Conservation (phyloP, 345 rosid species). For the Crucihimalaya himalaica region DNA sequence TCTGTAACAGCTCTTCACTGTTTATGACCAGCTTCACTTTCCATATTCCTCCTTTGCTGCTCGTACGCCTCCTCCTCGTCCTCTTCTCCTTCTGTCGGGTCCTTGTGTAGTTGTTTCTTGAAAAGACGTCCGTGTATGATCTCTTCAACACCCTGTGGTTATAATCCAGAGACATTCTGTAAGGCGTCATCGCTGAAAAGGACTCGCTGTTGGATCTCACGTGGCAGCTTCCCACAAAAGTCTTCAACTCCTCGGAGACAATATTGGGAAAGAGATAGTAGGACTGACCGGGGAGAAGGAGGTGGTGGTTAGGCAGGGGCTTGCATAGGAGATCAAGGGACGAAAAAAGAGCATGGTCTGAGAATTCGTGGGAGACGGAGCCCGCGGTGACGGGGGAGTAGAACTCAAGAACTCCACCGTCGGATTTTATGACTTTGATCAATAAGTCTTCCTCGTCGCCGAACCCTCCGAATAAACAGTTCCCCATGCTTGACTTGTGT, state of each 20-base stretch:
- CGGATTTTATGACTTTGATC: constrained; percentile 55
- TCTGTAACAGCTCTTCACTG: constrained; percentile 62
- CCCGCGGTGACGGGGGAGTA: constrained; percentile 59
- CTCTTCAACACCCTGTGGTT: constrained; percentile 60
- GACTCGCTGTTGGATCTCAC: constrained; percentile 70
- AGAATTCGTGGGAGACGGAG: constrained; percentile 54
- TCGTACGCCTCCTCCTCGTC: constrained; percentile 4
- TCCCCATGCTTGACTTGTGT: constrained; percentile 56
- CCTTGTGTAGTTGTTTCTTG: constrained; percentile 39
- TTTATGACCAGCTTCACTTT: constrained; percentile 85
- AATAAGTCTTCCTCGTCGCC: constrained; percentile 46
- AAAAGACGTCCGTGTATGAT: constrained; percentile 62
- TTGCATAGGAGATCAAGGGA: constrained; percentile 51
- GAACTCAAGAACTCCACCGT: constrained; percentile 69
- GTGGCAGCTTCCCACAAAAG: constrained; percentile 54
- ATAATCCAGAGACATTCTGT: constrained; percentile 66
- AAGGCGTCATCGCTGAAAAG: constrained; percentile 46
- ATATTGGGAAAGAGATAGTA: constrained; percentile 60
- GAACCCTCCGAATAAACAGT: constrained; percentile 75
- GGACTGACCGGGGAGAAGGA: constrained; percentile 53
- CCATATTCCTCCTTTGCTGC: constrained; percentile 58
- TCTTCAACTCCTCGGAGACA: constrained; percentile 30
- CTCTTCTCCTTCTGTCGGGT: constrained; percentile 25
- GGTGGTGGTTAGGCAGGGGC: constrained; percentile 51
- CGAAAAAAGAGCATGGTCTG: constrained; percentile 62